Percentiles rank a stretch among this genome's conserved stretches.
phyloP scores from a whole-genome alignment of 179 eudicot genomes.

The Silene coronaria region DNA sequence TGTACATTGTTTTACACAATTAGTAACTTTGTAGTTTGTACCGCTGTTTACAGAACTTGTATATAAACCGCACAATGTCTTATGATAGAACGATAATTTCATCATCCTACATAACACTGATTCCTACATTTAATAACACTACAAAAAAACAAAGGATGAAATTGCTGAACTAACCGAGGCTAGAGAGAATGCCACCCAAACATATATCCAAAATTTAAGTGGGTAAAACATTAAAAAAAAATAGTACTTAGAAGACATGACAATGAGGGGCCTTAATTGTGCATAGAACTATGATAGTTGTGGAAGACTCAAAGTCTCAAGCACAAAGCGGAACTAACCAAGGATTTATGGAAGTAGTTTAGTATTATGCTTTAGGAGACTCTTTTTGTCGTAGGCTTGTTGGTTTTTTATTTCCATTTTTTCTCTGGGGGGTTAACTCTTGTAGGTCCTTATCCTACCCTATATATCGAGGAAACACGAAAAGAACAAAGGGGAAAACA shows the following conservation, averaged over 20 bases:
- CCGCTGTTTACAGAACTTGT: not conserved
- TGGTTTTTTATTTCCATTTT: no score
- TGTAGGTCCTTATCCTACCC: no score
- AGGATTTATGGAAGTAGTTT: not conserved
- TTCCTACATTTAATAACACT: not conserved
- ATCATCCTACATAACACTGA: not conserved
- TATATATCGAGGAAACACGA: no score
- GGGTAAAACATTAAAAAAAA: no score
- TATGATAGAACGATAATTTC: not conserved
- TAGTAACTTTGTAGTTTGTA: not conserved
- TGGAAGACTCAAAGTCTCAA: not conserved
- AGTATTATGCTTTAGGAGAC: no score
- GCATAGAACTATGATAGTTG: not conserved
- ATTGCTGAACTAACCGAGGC: no score
- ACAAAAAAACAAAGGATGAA: no score
- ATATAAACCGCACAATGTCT: not conserved
- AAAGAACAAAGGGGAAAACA: no score
- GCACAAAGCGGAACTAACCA: not conserved
- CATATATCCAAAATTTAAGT: not conserved
- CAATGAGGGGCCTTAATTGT: not conserved
- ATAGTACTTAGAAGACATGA: not conserved
- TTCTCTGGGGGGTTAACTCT: no score
- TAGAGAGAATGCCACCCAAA: not conserved
- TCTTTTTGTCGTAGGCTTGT: no score
- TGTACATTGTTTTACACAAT: not conserved